Evolutionary conservation across 2,329 filamentous ascomycete genomes (phyloP), one percentile per base, ranked within the genome.

Genomic region (Davidsoniella eucalypti): DNA sequence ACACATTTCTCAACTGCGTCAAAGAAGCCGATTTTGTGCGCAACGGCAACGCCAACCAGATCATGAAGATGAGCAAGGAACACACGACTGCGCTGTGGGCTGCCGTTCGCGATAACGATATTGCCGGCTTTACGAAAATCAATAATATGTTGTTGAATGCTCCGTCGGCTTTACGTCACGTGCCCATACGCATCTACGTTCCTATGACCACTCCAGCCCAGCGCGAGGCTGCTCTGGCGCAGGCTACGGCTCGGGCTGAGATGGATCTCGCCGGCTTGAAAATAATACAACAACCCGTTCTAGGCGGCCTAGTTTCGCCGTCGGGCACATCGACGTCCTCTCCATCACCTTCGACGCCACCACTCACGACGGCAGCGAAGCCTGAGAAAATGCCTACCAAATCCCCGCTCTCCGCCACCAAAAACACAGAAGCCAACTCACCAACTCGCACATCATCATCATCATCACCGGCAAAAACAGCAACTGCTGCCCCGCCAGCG

Each of bases 111-210:
- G 76, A 84, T 57, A 84, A 93, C 58, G 79, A 95, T 64, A 79
- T 84, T 57, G 57, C 68, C 7, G 69, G 80, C 39, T 96, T 84
- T 65, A 74, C 76, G 59, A 76, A 76, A 52, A 79, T 96, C 58
- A 82, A 88, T 61, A 76, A 72, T 55, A 82, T 80, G 55, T 75
- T 95, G 2, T 75, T 96, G 54, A 83, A 84, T 58, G 76, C 82
- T 3, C 79, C 86, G 1, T 76, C 78, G 5, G 76, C 80, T 16
- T 73, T 95, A 48, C 81, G 81, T 54, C 81, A 94, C 64, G 72
- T 96, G n/a, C 92, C 92, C 0, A 66, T 96, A 38, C 81, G 88
- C 50, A 68, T 96, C 50, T 98, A 95, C 64, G 78, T 96, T 45
- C 84, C 83, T 2, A 74, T 78, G 4, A 68, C 76, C 0, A 77